Percentiles rank a stretch among this genome's conserved stretches.
Conservation (phyloP, 2,329 filamentous ascomycete species). For the Didymella keratinophila region DNA sequence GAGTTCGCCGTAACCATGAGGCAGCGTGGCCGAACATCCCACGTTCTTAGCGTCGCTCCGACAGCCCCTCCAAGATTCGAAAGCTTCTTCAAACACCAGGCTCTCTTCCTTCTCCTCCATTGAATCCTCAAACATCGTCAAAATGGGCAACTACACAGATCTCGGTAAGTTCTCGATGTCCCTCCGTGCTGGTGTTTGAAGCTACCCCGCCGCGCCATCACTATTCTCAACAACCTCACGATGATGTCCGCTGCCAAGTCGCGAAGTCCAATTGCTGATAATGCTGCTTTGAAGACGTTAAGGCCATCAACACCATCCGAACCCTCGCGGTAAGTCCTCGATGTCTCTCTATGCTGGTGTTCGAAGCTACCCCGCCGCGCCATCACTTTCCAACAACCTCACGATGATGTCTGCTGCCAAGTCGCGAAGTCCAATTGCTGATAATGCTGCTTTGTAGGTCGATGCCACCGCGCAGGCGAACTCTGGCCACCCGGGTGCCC, state of each 20-base stretch:
- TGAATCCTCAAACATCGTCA: conserved; percentile 47
- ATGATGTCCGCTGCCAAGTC: conserved; percentile 9
- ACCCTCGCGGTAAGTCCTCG: too few relatives aligned
- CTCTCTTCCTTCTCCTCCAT: conserved; percentile 26
- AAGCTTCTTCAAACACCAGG: conserved; percentile 12
- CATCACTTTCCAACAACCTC: conserved; percentile 32
- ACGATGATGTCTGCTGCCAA: conserved; percentile 12
- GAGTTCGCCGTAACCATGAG: conserved; percentile 4
- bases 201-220: conserved; percentile 38
- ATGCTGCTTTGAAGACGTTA: conserved; percentile 63
- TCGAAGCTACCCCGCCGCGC: too few relatives aligned
- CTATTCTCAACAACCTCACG: conserved; percentile 30
- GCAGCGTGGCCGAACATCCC: conserved; percentile 17
- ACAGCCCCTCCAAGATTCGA: conserved; percentile 6
- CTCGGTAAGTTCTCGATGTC: conserved; percentile 71
- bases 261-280: conserved; percentile 44
- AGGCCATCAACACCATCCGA: too few relatives aligned
- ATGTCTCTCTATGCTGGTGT: too few relatives aligned
- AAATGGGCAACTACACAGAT: conserved; percentile 83
- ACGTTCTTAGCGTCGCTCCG: conserved; percentile 3
- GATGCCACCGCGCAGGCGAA: conserved; percentile 97
- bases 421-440: conserved; percentile 40
- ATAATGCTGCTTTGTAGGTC: conserved; percentile 66
- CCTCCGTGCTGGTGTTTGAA: conserved; percentile 23
- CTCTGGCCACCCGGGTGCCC: conserved; percentile 97